These are phyloP conservation scores for Pythium chondricola DNA, from an alignment of 352 stramenopile species.

Conservation along the genomic window DNA sequence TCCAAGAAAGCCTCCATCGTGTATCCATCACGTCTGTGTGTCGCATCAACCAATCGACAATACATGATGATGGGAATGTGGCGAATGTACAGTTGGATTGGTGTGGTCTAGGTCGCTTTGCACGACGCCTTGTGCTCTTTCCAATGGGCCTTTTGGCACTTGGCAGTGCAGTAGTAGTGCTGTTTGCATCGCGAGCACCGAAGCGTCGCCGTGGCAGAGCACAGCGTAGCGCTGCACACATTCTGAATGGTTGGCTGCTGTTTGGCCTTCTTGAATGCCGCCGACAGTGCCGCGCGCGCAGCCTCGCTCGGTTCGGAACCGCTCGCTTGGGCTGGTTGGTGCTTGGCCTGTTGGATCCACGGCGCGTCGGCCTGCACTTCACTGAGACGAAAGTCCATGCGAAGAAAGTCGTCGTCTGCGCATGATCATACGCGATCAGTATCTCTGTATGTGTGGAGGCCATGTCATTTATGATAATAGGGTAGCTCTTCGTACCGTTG, in stretches of 20 bases:
- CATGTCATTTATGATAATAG: too few relatives aligned
- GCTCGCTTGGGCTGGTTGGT: constrained; percentile 28
- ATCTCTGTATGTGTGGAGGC: too few relatives aligned
- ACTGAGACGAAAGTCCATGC: constrained; percentile 71
- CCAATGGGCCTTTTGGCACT: constrained; percentile 83
- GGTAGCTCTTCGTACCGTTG: constrained; percentile 79
- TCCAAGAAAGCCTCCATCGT: too few relatives aligned
- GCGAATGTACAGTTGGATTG: too few relatives aligned
- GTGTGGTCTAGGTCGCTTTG: constrained; percentile 23
- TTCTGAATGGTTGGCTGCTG: constrained; percentile 27
- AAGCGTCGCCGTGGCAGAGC: constrained; percentile 61
- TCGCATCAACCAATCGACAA: too few relatives aligned
- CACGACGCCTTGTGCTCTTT: constrained; percentile 75
- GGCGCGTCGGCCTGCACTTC: constrained; percentile 58
- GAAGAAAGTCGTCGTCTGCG: constrained; percentile 74
- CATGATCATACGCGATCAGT: not conserved
- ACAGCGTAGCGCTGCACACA: constrained; percentile 60
- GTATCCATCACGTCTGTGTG: too few relatives aligned
- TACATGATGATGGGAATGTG: too few relatives aligned
- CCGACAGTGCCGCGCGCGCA: constrained; percentile 18
- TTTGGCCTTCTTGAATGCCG: constrained; percentile 23
- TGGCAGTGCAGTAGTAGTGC: constrained; percentile 80
- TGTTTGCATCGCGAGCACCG: constrained; percentile 80
- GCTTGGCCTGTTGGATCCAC: constrained; percentile 65
- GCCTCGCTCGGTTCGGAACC: constrained; percentile 22